Base-by-base conservation (phyloP, 176 grass and related monocot species). In the Poa annua region DNA sequence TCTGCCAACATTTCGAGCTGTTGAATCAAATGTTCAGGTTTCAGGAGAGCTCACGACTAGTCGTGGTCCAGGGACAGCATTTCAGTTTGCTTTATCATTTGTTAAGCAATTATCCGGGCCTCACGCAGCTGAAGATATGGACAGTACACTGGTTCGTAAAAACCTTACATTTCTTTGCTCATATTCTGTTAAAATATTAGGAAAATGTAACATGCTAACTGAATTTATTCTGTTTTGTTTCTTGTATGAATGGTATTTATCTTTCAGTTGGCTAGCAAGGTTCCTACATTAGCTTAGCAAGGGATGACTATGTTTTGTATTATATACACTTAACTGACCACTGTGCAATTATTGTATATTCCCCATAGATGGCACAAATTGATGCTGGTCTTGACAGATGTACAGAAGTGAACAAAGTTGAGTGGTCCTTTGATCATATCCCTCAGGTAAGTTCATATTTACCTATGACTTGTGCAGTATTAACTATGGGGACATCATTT, bases 1-100 rank as follows among this genome's bases (percentile, higher is more conserved):
- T 59, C 86, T 98, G 20, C 92, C 96, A 68, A 88, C 88, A 75
- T 98, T 98, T 84, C 75, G 92, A 60, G 90, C 87, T 74, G 96
- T 98, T 79, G 85, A 95, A 79, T 87, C 90, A 74, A 93, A 84
- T 76, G 82, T 98, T 86, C 92, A 95, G 68, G 88, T 98, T 75
- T 95, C 92, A 52, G 96, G 88, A 85, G 90, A 81, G 74, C 91
- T 98, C 55, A 98, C 92, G 6, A 98, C 90, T 10, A 98, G 96
- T 85, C 92, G 96, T 80, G 96, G 90, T 3, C 86, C 96, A 78
- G 96, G 90, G 44, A 98, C 96, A 59, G 7, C 85, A 22, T 95
- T 98, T 85, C 88, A 91, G 42, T 95, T 98, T 60, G 96, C 86
- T 87, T 78, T 95, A 74, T 92, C 92, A 74, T 98, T 98, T 79